These are phyloP conservation scores for Maudiozyma pseudohumilis DNA, from an alignment of 805 yeast genomes.

Conservation along the genomic window DNA sequence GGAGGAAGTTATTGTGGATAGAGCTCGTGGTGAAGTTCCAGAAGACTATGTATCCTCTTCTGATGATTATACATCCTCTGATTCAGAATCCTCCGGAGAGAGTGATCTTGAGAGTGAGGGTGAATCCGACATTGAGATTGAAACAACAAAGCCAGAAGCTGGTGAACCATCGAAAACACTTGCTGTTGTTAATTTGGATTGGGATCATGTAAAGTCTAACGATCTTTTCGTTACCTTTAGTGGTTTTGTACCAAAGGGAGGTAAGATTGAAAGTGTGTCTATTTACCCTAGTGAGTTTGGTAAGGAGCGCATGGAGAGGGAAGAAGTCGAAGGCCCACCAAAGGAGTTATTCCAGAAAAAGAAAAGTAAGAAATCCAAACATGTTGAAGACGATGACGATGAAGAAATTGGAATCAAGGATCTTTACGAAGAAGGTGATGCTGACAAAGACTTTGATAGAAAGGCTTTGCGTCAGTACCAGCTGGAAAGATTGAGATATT, in stretches of 20 bases:
- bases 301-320: slow-evolving; percentile 80
- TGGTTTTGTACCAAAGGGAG: slow-evolving; percentile 72
- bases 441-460: slow-evolving; percentile 74
- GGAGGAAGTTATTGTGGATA: slow-evolving; percentile 29
- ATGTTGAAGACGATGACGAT: slow-evolving; percentile 30
- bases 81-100: slow-evolving; percentile 34
- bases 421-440: slow-evolving; percentile 71
- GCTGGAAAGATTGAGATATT: slow-evolving; percentile 83
- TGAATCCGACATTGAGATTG: slow-evolving; percentile 47
- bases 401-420: slow-evolving; percentile 57
- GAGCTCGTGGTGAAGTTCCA: slow-evolving; percentile 62
- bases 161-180: slow-evolving; percentile 77
- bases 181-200: slow-evolving; percentile 93
- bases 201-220: slow-evolving; percentile 87
- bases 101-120: slow-evolving; percentile 38
- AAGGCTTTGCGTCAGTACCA: slow-evolving; percentile 82
- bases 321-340: slow-evolving; percentile 89
- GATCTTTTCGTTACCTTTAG: slow-evolving; percentile 85
- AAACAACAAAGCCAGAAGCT: slow-evolving; percentile 52
- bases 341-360: slow-evolving; percentile 59
- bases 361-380: slow-evolving; percentile 27
- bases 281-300: slow-evolving; percentile 90
- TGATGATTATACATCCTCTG: slow-evolving; percentile 38
- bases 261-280: slow-evolving; percentile 54
- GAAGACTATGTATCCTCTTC: slow-evolving; percentile 34